Base-by-base conservation (phyloP, 495 filamentous ascomycete genomes). In the Durotheca rogersii region DNA sequence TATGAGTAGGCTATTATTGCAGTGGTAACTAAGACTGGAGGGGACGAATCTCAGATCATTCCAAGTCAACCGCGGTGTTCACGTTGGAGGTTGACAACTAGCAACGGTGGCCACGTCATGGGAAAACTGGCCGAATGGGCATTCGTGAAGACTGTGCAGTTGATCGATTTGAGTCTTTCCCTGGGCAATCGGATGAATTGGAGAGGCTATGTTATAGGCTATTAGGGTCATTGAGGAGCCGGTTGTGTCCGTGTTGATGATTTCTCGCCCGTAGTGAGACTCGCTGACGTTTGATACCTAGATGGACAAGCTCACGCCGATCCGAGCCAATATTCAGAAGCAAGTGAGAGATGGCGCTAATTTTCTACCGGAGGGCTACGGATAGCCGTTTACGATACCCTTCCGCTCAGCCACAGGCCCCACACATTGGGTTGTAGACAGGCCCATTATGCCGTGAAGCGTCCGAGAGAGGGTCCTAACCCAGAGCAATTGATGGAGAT, bases 261-360 rank as follows among this genome's bases (percentile, higher is more conserved):
- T 38, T 23, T 11, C 11, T 41, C 37, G n/a, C n/a, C 36, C 31
- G 34, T 7, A 39, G 37, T 37, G 38, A 17, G 12, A 21, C 44
- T 37, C n/a, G 43, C 43, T 36, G 38, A 53, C 29, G 14, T n/a
- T n/a, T n/a, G n/a, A n/a, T n/a, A n/a, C n/a, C n/a, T n/a, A n/a
- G 16, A 36, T 27, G 20, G 40, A 20, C 2, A 41, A 19, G 29
- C 27, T n/a, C n/a, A n/a, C n/a, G n/a, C n/a, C n/a, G n/a, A n/a
- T n/a, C n/a, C n/a, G n/a, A n/a, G n/a, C 42, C 36, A 38, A 51
- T 21, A 40, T 21, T 21, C 40, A 59, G 45, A 49, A 49, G 15
- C 49, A 59, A 53, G 40, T 16, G 37, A 58, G 49, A 44, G 49
- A 20, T 50, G 33, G 27, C 46, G 6, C 42, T 29, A 12, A 40